Evolutionary conservation across 768 basidiomycete genomes (phyloP).

Genomic region (Suillus paluster): DNA sequence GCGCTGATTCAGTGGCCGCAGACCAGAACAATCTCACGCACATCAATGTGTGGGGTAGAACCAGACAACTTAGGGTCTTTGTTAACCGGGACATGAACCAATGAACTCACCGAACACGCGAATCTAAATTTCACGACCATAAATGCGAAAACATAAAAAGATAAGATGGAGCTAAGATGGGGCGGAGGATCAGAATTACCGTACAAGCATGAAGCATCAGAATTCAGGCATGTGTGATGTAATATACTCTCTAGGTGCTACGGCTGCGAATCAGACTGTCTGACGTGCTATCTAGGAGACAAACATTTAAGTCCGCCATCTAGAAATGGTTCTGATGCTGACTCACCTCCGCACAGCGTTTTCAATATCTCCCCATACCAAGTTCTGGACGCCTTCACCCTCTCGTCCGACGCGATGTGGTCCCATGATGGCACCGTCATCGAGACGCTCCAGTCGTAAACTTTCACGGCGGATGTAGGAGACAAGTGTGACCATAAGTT

Average conservation of each 20-base stretch:
- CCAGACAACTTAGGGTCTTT: neutral
- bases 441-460: slow-evolving; percentile 60
- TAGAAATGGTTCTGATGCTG: neutral
- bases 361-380: slow-evolving; percentile 29
- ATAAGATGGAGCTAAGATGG: neutral
- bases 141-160: neutral
- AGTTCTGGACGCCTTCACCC: slow-evolving; percentile 31
- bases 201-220: neutral
- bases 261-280: neutral
- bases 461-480: slow-evolving; percentile 75
- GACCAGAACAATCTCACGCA: neutral
- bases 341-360: neutral
- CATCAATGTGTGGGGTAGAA: neutral
- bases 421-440: slow-evolving; percentile 45
- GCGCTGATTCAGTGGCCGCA: neutral
- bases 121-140: neutral
- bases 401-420: slow-evolving; percentile 36
- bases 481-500: slow-evolving; percentile 73
- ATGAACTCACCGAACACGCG: too few relatives aligned
- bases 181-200: neutral
- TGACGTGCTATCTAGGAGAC: neutral
- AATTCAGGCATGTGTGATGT: neutral
- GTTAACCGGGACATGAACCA: neutral
- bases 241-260: neutral
- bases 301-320: neutral